phyloP scores from a whole-genome alignment of 805 yeast species.

The Zygoascus flipseniorum region DNA sequence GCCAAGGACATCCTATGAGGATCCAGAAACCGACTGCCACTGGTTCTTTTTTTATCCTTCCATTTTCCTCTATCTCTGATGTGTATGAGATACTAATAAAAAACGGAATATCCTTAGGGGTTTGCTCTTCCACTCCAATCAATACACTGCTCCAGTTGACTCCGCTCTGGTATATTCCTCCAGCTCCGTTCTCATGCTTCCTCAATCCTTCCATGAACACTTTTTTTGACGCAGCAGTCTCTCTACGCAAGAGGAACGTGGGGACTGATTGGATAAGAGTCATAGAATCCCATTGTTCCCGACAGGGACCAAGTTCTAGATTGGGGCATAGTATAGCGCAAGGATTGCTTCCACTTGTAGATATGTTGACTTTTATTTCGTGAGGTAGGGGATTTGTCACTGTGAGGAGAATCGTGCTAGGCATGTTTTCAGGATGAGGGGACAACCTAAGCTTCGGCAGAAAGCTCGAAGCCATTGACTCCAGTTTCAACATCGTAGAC shows the following conservation, averaged over 20 bases:
- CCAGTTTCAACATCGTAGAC: slow-evolving; percentile 14
- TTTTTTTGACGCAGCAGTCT: slow-evolving; percentile 20
- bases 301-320: slow-evolving; percentile 18
- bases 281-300: slow-evolving; percentile 18
- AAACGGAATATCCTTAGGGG: slow-evolving; percentile 4
- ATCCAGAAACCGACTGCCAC: neutral
- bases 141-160: slow-evolving; percentile 22
- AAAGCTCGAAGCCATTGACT: slow-evolving; percentile 19
- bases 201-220: slow-evolving; percentile 22
- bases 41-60: neutral
- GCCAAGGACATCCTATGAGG: neutral
- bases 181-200: slow-evolving; percentile 5
- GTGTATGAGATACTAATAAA: slow-evolving; percentile 12
- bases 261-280: slow-evolving; percentile 21
- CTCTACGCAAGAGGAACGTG: slow-evolving; percentile 17
- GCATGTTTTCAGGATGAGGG: neutral
- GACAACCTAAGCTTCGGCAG: slow-evolving; percentile 18
- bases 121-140: neutral
- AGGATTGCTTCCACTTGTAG: slow-evolving; percentile 6
- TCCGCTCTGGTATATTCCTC: slow-evolving; percentile 14
- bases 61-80: slow-evolving; percentile 2
- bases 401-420: slow-evolving; percentile 11
- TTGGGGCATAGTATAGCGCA: slow-evolving; percentile 10
- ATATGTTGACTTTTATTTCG: slow-evolving; percentile 12
- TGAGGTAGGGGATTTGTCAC: slow-evolving; percentile 17